Conservation (phyloP, 148 eudicot genomes). For the Amaranthus cruentus region DNA sequence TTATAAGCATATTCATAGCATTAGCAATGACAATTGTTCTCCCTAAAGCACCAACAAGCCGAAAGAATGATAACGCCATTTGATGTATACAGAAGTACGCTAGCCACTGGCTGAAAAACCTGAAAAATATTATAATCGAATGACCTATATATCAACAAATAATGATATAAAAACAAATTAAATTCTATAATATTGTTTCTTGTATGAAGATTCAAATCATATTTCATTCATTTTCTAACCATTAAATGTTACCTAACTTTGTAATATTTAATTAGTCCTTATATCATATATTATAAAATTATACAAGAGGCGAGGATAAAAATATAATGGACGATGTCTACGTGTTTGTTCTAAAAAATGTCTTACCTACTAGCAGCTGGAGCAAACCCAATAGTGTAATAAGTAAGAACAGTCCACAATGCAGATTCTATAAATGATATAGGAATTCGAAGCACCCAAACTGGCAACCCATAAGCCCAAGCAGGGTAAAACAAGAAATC, state of each 20-base stretch:
- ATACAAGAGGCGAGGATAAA: no score
- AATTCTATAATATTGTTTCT: no score
- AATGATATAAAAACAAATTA: not conserved
- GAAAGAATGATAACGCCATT: constrained; percentile 56
- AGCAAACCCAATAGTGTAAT: constrained; percentile 69
- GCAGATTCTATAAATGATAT: constrained; percentile 55
- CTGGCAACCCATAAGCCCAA: constrained; percentile 68
- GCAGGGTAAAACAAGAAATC: constrained; percentile 62
- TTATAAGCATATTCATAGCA: constrained; percentile 37
- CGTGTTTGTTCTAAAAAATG: not conserved
- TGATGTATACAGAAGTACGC: constrained; percentile 61
- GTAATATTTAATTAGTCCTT: no score
- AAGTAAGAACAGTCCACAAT: constrained; percentile 60
- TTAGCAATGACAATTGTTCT: constrained; percentile 55
- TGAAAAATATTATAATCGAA: constrained; percentile 9
- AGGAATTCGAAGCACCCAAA: constrained; percentile 68
- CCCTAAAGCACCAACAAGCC: constrained; percentile 55
- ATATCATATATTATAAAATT: no score
- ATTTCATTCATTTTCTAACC: no score
- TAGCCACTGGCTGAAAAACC: constrained; percentile 62
- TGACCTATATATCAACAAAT: not conserved
- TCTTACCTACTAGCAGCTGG: constrained; percentile 56
- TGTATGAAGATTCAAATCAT: no score
- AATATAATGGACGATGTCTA: no score
- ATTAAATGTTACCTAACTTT: no score